These are phyloP conservation scores for Pythium rishiriense DNA, from an alignment of 352 stramenopile species.

Conservation along the genomic window DNA sequence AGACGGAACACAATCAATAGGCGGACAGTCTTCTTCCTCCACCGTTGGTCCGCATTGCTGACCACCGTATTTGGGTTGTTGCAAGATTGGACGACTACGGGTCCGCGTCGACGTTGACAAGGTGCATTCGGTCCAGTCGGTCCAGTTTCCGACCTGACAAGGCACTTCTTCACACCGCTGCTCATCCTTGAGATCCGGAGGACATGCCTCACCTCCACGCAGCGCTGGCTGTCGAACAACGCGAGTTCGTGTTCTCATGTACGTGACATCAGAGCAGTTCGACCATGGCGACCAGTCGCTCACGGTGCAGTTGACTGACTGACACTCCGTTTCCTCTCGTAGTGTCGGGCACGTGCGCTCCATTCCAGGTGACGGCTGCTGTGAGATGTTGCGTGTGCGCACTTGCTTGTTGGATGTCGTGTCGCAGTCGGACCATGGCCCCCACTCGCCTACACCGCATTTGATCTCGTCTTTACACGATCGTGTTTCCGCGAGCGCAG, in stretches of 20 bases:
- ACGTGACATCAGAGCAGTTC: constrained; percentile 39
- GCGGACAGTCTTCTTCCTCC: constrained; percentile 38
- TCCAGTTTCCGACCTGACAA: constrained; percentile 56
- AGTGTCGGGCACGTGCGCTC: constrained; percentile 39
- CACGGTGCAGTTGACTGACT: constrained; percentile 51
- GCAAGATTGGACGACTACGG: constrained; percentile 32
- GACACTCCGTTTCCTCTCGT: constrained; percentile 41
- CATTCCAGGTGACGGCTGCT: constrained; percentile 31
- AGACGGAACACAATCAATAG: constrained; percentile 41
- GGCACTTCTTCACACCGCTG: constrained; percentile 33
- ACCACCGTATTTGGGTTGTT: constrained; percentile 21
- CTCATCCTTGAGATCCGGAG: constrained; percentile 35
- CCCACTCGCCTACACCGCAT: constrained; percentile 55
- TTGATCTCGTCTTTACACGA: constrained; percentile 46
- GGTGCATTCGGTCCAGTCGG: constrained; percentile 45
- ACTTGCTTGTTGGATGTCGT: constrained; percentile 33
- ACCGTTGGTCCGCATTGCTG: constrained; percentile 9
- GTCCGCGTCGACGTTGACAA: constrained; percentile 28
- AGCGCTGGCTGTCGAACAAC: constrained; percentile 41
- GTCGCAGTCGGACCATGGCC: constrained; percentile 47
- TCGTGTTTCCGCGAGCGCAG: constrained; percentile 38
- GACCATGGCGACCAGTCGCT: constrained; percentile 54
- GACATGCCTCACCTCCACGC: constrained; percentile 40
- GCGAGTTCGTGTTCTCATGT: constrained; percentile 38
- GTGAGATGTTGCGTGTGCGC: constrained; percentile 42